phyloP scores from a whole-genome alignment of 1,139 yeast genomes.

The Zygosaccharomyces pseudobailii region DNA sequence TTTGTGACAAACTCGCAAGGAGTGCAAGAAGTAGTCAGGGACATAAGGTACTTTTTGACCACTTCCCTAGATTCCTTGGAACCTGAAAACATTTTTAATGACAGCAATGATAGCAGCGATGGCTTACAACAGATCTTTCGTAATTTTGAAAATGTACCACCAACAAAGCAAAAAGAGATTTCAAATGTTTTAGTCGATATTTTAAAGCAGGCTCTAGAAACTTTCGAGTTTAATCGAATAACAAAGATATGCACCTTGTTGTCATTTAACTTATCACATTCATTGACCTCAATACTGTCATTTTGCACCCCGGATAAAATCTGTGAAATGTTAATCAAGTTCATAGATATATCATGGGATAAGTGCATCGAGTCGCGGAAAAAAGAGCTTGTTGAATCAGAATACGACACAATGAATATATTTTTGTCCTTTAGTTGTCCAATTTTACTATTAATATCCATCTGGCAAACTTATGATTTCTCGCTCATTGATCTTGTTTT shows the following conservation, averaged over 20 bases:
- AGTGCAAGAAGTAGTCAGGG: conserved; percentile 25
- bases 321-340: conserved; percentile 20
- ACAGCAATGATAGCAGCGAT: conserved; percentile 15
- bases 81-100: conserved; percentile 47
- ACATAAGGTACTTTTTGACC: conserved; percentile 31
- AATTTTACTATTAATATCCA: conserved; percentile 20
- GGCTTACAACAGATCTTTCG: conserved; percentile 41
- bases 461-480: conserved; percentile 23
- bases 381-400: conserved; percentile 23
- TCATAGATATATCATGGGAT: conserved; percentile 28
- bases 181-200: conserved; percentile 35
- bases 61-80: conserved; percentile 49
- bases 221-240: conserved; percentile 25
- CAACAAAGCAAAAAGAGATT: conserved; percentile 41
- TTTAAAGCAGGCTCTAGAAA: conserved; percentile 40
- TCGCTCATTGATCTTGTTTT: conserved; percentile 21
- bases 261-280: conserved; percentile 28
- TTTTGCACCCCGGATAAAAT: conserved; percentile 22
- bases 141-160: conserved; percentile 40
- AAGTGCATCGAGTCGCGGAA: conserved; percentile 11
- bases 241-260: conserved; percentile 27
- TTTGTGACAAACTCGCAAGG: conserved; percentile 29
- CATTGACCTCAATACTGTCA: conserved; percentile 27
- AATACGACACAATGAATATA: conserved; percentile 22
- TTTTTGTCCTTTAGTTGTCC: conserved; percentile 29